Percentiles rank a stretch among this genome's conserved stretches.
Conservation (phyloP, 345 rosid species). For the Linum trigynum region DNA sequence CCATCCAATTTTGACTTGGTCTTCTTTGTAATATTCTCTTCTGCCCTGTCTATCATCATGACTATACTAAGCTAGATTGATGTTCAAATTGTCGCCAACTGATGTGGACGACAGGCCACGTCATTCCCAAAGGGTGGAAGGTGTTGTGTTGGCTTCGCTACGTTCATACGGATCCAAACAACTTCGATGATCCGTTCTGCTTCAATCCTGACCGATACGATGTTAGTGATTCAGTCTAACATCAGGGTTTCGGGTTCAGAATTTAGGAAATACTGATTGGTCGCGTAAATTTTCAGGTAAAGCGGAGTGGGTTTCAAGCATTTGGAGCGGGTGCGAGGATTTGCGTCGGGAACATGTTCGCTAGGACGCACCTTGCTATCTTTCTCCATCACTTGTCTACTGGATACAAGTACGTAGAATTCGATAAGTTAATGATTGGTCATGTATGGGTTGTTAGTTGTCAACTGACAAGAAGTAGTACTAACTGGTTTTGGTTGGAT, state of each 20-base stretch:
- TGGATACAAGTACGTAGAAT: slow-evolving; percentile 33
- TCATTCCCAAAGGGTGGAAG: slow-evolving; percentile 1
- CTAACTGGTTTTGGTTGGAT: neutral
- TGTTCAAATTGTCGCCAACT: too few relatives aligned
- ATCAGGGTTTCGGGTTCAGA: too few relatives aligned
- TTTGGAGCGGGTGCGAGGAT: slow-evolving; percentile 36
- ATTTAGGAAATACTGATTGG: neutral
- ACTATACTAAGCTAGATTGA: too few relatives aligned
- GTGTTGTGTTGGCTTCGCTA: slow-evolving; percentile 2
- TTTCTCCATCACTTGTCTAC: slow-evolving; percentile 36
- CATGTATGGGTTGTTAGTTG: too few relatives aligned
- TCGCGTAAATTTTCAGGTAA: neutral
- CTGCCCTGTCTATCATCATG: too few relatives aligned
- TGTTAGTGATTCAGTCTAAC: neutral
- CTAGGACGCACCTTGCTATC: slow-evolving; percentile 25
- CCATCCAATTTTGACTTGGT: too few relatives aligned
- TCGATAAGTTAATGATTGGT: too few relatives aligned
- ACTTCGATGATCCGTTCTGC: slow-evolving; percentile 2
- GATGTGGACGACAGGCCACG: neutral
- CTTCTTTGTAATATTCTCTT: too few relatives aligned
- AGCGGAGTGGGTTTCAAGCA: slow-evolving; percentile 6
- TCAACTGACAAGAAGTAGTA: neutral
- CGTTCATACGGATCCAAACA: slow-evolving; percentile 1
- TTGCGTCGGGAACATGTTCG: slow-evolving; percentile 37
- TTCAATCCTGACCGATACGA: slow-evolving; percentile 3